Conservation (phyloP, 257 asterid genomes). For the Hygrophila difformis region DNA sequence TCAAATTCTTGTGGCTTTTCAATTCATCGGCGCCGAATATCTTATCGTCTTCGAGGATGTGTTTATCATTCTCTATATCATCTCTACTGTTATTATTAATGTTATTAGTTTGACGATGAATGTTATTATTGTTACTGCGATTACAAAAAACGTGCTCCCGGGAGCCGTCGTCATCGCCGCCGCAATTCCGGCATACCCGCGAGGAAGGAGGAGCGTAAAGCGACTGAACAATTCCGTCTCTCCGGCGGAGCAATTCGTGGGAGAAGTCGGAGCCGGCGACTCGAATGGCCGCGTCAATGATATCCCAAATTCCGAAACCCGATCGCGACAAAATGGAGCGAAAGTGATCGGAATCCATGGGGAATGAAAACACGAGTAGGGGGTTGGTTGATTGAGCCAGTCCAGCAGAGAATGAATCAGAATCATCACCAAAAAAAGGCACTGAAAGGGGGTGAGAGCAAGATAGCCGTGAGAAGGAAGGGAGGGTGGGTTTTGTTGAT, state of each 20-base stretch:
- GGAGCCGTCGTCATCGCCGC: slow-evolving; percentile 23
- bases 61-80: slow-evolving; percentile 14
- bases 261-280: slow-evolving; percentile 63
- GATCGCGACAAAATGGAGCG: slow-evolving; percentile 62
- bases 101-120: no score
- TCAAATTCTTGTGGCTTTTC: slow-evolving; percentile 9
- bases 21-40: slow-evolving; percentile 14
- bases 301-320: slow-evolving; percentile 60
- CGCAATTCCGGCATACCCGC: slow-evolving; percentile 45
- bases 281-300: slow-evolving; percentile 74
- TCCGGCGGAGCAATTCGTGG: slow-evolving; percentile 60
- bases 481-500: no score
- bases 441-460: no score
- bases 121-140: slow-evolving; percentile 7
- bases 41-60: slow-evolving; percentile 13
- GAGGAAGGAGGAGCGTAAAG: slow-evolving; percentile 45
- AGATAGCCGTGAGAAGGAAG: no score
- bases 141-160: slow-evolving; percentile 22
- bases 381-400: no score
- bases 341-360: slow-evolving; percentile 72
- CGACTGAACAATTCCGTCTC: slow-evolving; percentile 65
- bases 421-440: no score
- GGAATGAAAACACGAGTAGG: no score
- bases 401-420: no score
- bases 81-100: slow-evolving; percentile 15